Conservation (phyloP, 768 basidiomycete species). For the Suillus sp. region DNA sequence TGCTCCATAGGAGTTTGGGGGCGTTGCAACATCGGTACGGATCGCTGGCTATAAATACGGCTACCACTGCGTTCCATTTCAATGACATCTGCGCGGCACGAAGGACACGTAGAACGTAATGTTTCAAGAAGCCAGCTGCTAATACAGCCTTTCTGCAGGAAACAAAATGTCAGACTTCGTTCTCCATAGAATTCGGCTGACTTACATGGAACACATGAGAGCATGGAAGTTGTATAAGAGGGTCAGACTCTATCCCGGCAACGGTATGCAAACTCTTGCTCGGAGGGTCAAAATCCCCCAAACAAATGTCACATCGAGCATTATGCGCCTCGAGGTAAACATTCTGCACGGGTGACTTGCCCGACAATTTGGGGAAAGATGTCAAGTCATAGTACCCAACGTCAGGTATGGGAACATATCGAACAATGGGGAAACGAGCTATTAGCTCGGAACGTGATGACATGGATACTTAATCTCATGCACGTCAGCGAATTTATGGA, state of each 20-base stretch:
- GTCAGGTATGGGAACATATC: conserved; percentile 9
- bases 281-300: conserved; percentile 8
- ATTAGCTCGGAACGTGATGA: neutral
- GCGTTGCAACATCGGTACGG: too few species aligned
- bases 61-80: neutral
- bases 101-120: neutral
- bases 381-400: neutral
- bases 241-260: neutral
- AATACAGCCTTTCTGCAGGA: conserved; percentile 9
- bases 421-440: conserved; percentile 9
- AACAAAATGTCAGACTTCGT: neutral
- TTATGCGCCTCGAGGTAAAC: conserved; percentile 12
- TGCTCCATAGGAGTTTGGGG: neutral
- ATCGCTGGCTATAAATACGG: neutral
- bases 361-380: neutral
- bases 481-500: neutral
- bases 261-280: neutral
- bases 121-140: conserved; percentile 2
- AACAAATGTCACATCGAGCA: conserved; percentile 10
- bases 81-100: conserved; percentile 3
- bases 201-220: conserved; percentile 15
- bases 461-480: neutral
- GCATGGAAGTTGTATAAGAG: conserved; percentile 13
- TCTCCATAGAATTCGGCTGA: neutral
- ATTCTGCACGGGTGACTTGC: conserved; percentile 2